Base-by-base conservation (phyloP, 2,329 filamentous ascomycete genomes). In the Epichloe bromicola region DNA sequence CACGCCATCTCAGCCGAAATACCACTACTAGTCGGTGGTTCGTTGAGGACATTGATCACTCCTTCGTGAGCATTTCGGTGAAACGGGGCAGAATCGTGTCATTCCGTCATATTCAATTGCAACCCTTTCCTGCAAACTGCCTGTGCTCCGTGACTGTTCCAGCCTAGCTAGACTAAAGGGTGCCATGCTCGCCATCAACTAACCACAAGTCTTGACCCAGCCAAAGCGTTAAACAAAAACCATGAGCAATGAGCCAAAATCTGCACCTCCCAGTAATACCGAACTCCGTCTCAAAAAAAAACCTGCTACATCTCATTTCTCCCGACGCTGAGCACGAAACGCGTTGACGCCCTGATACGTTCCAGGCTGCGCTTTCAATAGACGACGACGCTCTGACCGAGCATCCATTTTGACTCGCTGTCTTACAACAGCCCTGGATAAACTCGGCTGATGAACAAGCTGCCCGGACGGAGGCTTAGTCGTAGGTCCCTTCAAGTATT, bases 331-430 rank as follows among this genome's bases (percentile, higher is more conserved):
- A 11, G 56, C 56, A 39, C 61, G 52, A 36, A 53, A 64, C 5
- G 53, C 58, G 41, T 65, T 65, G 1, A 65, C 58, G 3, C 62
- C 63, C 10, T 52, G 53, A 15, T 61, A 65, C 1, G 47, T 45
- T 1, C 54, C 48, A 12, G 55, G 36, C 2, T 52, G 53, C 17
- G 53, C 49, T 5, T 36, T 40, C 12, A 51, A 19, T 34, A 26
- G 51, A 39, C 48, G 48, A 36, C 51, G 51, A 48, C 51, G 48
- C 37, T 48, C 47, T 3, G n/a, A 26, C 11, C 41, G 48, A 49
- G 20, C 50, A 19, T 17, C 44, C 43, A 46, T 55, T 50, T 26
- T 55, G 41, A 37, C 12, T 26, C 23, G 30, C 41, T 17, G 20
- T 47, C 17, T 38, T 11, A 12, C 7, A 4, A 5, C 14, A 11